A percentile compares a stretch with the other conserved stretches of the same genome.
Conservation (phyloP, 306 rosid species). For the Prunus dulcis region DNA sequence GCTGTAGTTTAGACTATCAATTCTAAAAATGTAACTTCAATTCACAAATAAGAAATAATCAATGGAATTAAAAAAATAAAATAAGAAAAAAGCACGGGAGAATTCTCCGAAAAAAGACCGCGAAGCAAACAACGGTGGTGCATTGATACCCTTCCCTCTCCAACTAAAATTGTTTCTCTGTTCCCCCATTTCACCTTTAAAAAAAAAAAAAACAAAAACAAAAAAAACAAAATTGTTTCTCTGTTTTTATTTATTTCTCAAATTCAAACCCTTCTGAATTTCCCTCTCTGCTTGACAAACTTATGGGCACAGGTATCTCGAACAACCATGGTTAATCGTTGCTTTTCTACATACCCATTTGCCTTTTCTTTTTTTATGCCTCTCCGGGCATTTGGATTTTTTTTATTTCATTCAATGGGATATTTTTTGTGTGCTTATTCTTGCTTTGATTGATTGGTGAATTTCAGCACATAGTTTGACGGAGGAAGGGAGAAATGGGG, state of each 20-base stretch:
- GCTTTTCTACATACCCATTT: not conserved
- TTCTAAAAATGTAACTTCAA: too few species aligned
- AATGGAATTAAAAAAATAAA: too few species aligned
- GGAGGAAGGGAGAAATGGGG: slow-evolving; percentile 77
- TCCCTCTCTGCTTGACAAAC: slow-evolving; percentile 62
- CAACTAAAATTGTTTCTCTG: too few species aligned
- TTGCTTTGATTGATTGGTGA: slow-evolving; percentile 4
- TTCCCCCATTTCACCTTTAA: too few species aligned
- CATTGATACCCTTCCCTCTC: too few species aligned
- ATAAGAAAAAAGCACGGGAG: too few species aligned
- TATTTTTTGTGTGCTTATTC: not conserved
- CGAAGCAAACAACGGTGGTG: too few species aligned
- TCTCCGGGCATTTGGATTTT: not conserved
- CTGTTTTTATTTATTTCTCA: not conserved
- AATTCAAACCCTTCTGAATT: not conserved
- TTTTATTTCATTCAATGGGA: not conserved
- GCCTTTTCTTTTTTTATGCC: not conserved
- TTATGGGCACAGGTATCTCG: slow-evolving; percentile 81
- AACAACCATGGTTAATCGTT: not conserved
- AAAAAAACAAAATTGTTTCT: too few species aligned
- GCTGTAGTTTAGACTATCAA: too few species aligned
- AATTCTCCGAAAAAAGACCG: too few species aligned
- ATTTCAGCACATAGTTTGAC: slow-evolving; percentile 74
- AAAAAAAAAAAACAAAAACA: too few species aligned
- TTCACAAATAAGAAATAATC: too few species aligned